Percentiles rank a stretch among this genome's conserved stretches.
Conservation (phyloP, 164 flowering plant species). For the Vitis labrusca region DNA sequence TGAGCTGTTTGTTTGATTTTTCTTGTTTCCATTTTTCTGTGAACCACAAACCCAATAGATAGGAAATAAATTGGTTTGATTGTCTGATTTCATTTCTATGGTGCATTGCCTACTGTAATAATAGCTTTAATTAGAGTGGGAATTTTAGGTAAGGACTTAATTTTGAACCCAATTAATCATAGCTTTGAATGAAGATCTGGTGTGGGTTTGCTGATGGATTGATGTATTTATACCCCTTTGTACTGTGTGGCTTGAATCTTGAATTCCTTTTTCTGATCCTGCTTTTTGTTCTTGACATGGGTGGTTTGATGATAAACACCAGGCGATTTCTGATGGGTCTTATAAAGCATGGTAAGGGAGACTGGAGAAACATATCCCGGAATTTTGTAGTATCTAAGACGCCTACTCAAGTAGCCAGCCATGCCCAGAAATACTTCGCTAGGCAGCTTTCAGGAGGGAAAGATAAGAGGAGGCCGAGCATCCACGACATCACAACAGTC, state of each 20-base stretch:
- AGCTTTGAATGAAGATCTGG: too few species aligned
- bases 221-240: not conserved
- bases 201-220: too few species aligned
- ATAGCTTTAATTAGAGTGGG: too few species aligned
- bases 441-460: conserved; percentile 49
- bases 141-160: too few species aligned
- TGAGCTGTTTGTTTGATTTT: not conserved
- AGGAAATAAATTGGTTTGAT: too few species aligned
- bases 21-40: not conserved
- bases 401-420: conserved; percentile 68
- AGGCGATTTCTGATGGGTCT: conserved; percentile 55
- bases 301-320: conserved; percentile 1
- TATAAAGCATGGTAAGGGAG: conserved; percentile 59
- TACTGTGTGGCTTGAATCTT: not conserved
- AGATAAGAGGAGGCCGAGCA: conserved; percentile 62
- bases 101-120: too few species aligned
- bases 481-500: conserved; percentile 54
- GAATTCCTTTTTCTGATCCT: not conserved
- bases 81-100: too few species aligned
- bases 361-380: conserved; percentile 58
- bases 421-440: conserved; percentile 56
- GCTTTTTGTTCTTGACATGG: not conserved
- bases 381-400: conserved; percentile 55
- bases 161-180: too few species aligned
- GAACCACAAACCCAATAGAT: too few species aligned